Evolutionary conservation across 1,139 yeast genomes (phyloP).

Genomic region (Sugiyamaella japonica): DNA sequence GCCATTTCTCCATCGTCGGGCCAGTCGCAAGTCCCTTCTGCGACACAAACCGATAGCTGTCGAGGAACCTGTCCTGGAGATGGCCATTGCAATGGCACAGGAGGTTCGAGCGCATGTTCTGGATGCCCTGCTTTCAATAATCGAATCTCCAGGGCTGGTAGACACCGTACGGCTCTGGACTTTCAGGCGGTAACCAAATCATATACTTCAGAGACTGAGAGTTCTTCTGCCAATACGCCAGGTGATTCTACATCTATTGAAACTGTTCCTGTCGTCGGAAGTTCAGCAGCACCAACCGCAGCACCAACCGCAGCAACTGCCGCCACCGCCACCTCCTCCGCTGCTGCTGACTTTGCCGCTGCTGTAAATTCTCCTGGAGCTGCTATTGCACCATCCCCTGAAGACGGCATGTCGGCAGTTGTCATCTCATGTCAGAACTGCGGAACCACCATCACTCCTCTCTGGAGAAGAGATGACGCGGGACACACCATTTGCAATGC

Average conservation of each 20-base stretch:
- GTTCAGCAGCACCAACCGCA: background rate
- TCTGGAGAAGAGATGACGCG: conserved; percentile 80
- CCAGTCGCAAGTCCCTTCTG: conserved; percentile 3
- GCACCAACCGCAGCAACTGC: background rate
- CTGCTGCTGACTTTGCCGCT: background rate
- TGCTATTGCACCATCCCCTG: conserved; percentile 11
- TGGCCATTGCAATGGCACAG: conserved; percentile 84
- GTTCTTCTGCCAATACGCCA: background rate
- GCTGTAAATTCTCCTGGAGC: conserved; percentile 13
- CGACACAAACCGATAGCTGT: conserved; percentile 17
- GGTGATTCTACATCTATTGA: background rate
- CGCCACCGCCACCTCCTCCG: background rate
- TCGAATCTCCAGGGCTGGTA: conserved; percentile 44
- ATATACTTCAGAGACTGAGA: background rate
- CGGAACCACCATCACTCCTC: conserved; percentile 79
- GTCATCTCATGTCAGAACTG: conserved; percentile 82
- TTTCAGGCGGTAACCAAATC: background rate
- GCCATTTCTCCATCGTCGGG: conserved; percentile 17
- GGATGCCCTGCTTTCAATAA: conserved; percentile 85
- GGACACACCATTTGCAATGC: conserved; percentile 88
- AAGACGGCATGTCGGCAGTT: conserved; percentile 10
- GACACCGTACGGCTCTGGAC: conserved; percentile 11
- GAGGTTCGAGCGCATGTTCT: conserved; percentile 75
- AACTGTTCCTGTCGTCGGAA: too few species aligned
- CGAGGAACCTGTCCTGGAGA: conserved; percentile 77